phyloP scores from a whole-genome alignment of 2,329 filamentous ascomycete species.

The Fusarium sarcochroum region DNA sequence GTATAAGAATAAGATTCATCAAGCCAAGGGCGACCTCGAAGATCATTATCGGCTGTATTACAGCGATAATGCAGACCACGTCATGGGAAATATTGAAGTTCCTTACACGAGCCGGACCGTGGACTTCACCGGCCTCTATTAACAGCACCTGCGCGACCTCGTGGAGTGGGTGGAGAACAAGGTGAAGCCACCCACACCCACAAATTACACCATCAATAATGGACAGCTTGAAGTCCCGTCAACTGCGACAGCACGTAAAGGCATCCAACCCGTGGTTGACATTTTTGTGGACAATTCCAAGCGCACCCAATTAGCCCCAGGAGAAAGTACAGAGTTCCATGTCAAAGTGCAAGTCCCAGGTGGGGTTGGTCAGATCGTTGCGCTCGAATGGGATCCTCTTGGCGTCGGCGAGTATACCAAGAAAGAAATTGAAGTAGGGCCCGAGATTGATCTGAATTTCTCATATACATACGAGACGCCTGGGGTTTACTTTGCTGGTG shows the following conservation, averaged over 20 bases:
- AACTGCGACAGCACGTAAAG: slow-evolving; percentile 18
- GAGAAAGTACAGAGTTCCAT: neutral
- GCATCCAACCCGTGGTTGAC: slow-evolving; percentile 39
- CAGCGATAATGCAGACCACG: slow-evolving; percentile 40
- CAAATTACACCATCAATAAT: slow-evolving; percentile 16
- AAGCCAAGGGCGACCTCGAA: slow-evolving; percentile 19
- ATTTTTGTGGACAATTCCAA: slow-evolving; percentile 3
- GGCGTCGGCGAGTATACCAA: slow-evolving; percentile 22
- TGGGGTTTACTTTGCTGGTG: slow-evolving; percentile 16
- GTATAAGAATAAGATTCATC: slow-evolving; percentile 34
- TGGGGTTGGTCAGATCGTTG: slow-evolving; percentile 27
- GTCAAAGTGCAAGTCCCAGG: neutral
- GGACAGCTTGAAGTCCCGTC: slow-evolving; percentile 28
- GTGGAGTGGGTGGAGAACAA: slow-evolving; percentile 38
- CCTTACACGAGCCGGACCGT: slow-evolving; percentile 9
- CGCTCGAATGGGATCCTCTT: slow-evolving; percentile 35
- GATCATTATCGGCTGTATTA: slow-evolving; percentile 41
- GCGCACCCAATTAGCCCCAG: neutral
- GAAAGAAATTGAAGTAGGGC: neutral
- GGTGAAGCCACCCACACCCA: slow-evolving; percentile 12
- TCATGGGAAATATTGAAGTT: slow-evolving; percentile 5
- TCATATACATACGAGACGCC: slow-evolving; percentile 6
- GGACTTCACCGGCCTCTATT: slow-evolving; percentile 26
- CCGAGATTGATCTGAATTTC: neutral
- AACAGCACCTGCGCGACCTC: slow-evolving; percentile 42